Conservation (phyloP, 768 basidiomycete genomes). For the Leccinum obscurum region DNA sequence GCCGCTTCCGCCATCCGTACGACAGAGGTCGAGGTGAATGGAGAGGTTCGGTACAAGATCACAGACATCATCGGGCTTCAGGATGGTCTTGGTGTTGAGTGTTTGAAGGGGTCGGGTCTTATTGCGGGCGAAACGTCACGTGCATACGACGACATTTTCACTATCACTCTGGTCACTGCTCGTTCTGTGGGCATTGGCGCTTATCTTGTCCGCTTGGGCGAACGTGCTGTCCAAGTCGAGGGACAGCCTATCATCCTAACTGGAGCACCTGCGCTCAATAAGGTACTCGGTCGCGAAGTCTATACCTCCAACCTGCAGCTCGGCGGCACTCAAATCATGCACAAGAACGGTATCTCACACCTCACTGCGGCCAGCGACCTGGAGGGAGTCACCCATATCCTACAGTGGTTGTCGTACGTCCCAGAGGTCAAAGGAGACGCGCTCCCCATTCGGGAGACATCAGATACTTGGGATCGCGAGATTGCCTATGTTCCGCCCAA, state of each 20-base stretch:
- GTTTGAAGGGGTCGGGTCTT: slow-evolving; percentile 91
- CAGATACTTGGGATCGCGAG: slow-evolving; percentile 89
- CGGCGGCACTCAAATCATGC: slow-evolving; percentile 99
- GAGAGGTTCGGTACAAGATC: slow-evolving; percentile 90
- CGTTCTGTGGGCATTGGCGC: slow-evolving; percentile 99
- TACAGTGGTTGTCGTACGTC: slow-evolving; percentile 94
- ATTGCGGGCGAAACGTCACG: slow-evolving; percentile 98
- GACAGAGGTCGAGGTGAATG: slow-evolving; percentile 79
- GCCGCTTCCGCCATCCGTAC: slow-evolving; percentile 76
- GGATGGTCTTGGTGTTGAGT: slow-evolving; percentile 97
- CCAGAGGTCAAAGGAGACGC: slow-evolving; percentile 80
- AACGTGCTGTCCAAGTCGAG: slow-evolving; percentile 97
- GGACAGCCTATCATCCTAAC: slow-evolving; percentile 99
- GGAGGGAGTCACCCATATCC: slow-evolving; percentile 91
- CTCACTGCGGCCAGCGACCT: slow-evolving; percentile 93
- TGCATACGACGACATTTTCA: slow-evolving; percentile 99
- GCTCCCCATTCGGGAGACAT: slow-evolving; percentile 72
- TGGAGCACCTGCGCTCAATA: slow-evolving; percentile 95
- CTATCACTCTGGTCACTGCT: slow-evolving; percentile 97
- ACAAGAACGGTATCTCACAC: slow-evolving; percentile 99
- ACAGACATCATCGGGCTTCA: slow-evolving; percentile 97
- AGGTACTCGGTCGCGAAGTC: slow-evolving; percentile 97
- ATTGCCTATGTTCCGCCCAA: slow-evolving; percentile 91
- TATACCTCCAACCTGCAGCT: slow-evolving; percentile 98
- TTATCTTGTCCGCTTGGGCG: slow-evolving; percentile 95